Percentiles rank a stretch among this genome's conserved stretches.
Conservation (phyloP, 306 rosid species). For the Begonia loranthoides region DNA sequence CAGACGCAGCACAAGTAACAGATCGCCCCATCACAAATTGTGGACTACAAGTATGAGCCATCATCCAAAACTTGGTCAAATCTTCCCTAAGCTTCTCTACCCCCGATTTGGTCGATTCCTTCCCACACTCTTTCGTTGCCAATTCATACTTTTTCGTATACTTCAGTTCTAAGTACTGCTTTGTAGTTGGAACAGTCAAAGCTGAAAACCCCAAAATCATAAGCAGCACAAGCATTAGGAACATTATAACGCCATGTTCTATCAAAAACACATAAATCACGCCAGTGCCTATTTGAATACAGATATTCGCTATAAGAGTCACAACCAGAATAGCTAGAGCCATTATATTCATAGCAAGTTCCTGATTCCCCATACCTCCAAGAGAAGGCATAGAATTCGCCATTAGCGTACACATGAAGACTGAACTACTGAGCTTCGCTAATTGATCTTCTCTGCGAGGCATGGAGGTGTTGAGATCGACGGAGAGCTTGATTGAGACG, state of each 20-base stretch:
- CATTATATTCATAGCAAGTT: constrained; percentile 45
- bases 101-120: background rate
- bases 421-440: constrained; percentile 62
- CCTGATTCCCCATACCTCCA: constrained; percentile 52
- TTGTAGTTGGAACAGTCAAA: constrained; percentile 38
- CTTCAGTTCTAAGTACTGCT: constrained; percentile 36
- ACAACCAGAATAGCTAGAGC: constrained; percentile 68
- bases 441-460: constrained; percentile 70
- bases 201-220: constrained; percentile 40
- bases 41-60: constrained; percentile 73
- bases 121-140: constrained; percentile 25
- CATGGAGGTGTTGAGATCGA: constrained; percentile 76
- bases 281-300: constrained; percentile 72
- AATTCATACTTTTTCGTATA: constrained; percentile 22
- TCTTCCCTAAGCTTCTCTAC: constrained; percentile 19
- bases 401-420: constrained; percentile 55
- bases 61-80: constrained; percentile 64
- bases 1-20: constrained; percentile 69
- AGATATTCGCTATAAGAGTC: constrained; percentile 55
- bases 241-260: constrained; percentile 43
- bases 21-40: constrained; percentile 92
- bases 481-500: constrained; percentile 45
- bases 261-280: constrained; percentile 60
- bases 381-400: constrained; percentile 80
- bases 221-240: constrained; percentile 61